Base-by-base conservation (phyloP, 192 early-diverging fungal genomes). In the Powellomyces hirtus region DNA sequence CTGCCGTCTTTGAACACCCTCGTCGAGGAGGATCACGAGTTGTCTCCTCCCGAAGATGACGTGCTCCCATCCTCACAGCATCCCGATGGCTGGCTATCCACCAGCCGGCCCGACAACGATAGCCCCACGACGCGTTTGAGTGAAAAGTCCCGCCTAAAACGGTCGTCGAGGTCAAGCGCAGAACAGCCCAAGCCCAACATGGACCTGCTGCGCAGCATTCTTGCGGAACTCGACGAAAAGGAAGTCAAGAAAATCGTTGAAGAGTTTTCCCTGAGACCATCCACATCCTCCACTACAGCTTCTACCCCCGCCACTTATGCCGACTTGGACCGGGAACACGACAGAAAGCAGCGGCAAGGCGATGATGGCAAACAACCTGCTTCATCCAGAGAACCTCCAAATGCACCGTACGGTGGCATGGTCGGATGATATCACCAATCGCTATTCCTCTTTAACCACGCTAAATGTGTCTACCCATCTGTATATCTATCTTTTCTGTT, bases 141-240 rank as follows among this genome's bases (percentile, higher is more conserved):
- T 14, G 33, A 34, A 14, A 33, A 38, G n/a, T 42, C 44, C 14
- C 37, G 16, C 44, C 8, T 33, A 4, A n/a, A n/a, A n/a, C n/a
- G n/a, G n/a, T n/a, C n/a, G n/a, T n/a, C n/a, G n/a, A n/a, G n/a
- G n/a, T n/a, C n/a, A n/a, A 27, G 20, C 18, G 4, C 29, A 0
- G 44, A 51, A 64, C 37, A 56, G 4, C 51, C 31, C 59, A 56
- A 56, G 51, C 36, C 20, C 22, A 66, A 66, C 22, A 36, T 66
- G 50, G 64, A 66, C 24, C 37, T 66, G 24, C 51, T 66, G 20
- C 64, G 64, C 24, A 36, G 53, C 38, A 57, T 66, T 27, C 26
- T 66, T 16, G 64, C 64, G 37, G 64, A 66, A 36, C 52, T 66
- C 36, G 64, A 66, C 37, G 64, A 66, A 51, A 38, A 27, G 6